These are phyloP conservation scores for Auriculariales sp. DNA, from an alignment of 768 basidiomycete genomes.

Conservation along the genomic window DNA sequence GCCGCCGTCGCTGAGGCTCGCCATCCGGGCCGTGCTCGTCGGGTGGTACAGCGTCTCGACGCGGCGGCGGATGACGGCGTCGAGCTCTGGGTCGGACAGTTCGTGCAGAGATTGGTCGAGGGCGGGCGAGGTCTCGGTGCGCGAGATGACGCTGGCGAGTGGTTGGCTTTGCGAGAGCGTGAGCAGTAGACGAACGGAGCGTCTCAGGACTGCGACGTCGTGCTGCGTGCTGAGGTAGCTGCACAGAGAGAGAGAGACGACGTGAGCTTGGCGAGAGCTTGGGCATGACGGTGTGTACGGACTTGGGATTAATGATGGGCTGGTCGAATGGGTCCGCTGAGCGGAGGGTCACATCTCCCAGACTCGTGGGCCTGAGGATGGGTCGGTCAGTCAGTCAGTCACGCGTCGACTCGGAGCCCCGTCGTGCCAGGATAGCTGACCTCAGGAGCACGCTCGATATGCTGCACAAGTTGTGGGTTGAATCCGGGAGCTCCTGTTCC, in stretches of 20 bases:
- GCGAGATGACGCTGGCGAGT: too few species aligned
- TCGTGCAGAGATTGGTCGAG: conserved; percentile 6
- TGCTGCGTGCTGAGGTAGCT: conserved; percentile 30
- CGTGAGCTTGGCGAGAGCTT: not conserved
- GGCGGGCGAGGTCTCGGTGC: too few species aligned
- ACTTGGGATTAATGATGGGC: conserved; percentile 7
- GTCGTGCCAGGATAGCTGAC: conserved; percentile 10
- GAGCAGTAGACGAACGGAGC: conserved; percentile 24
- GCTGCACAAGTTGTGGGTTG: too few species aligned
- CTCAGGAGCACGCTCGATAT: conserved; percentile 15
- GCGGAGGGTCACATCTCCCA: not conserved
- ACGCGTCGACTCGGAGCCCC: too few species aligned
- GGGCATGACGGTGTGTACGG: not conserved
- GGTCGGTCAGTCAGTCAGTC: not conserved
- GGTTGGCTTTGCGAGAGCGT: conserved; percentile 25
- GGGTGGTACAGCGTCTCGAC: conserved; percentile 7
- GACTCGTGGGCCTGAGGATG: conserved; percentile 4
- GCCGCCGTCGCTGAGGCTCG: conserved; percentile 5
- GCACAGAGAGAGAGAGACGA: too few species aligned
- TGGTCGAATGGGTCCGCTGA: conserved; percentile 5
- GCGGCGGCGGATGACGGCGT: conserved; percentile 1
- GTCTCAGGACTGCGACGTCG: conserved; percentile 24
- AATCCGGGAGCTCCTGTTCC: not conserved
- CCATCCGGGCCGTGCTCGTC: conserved; percentile 6
- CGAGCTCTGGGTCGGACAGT: conserved; percentile 4